Evolutionary conservation across 148 eudicot genomes (phyloP).

Genomic region (Silene latifolia): DNA sequence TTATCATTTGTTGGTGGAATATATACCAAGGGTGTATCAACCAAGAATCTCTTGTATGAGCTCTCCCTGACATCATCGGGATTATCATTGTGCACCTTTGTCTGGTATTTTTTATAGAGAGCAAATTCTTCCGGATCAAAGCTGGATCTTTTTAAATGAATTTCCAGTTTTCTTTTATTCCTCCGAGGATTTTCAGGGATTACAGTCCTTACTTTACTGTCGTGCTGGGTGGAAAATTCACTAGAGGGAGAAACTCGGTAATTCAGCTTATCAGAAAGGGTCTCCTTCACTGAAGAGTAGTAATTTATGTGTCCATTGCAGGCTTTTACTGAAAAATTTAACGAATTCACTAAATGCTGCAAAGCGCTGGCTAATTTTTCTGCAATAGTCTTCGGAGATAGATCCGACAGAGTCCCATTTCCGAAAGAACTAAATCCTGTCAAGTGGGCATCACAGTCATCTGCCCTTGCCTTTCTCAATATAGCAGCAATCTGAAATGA

Average conservation of each 20-base stretch:
- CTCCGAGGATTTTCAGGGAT: slow-evolving; percentile 20
- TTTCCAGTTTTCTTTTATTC: slow-evolving; percentile 53
- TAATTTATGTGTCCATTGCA: slow-evolving; percentile 95
- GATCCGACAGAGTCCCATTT: slow-evolving; percentile 27
- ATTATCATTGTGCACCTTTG: slow-evolving; percentile 72
- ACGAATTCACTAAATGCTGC: slow-evolving; percentile 38
- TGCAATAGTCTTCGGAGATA: slow-evolving; percentile 57
- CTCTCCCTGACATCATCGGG: slow-evolving; percentile 57
- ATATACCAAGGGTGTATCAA: slow-evolving; percentile 74
- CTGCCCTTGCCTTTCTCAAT: slow-evolving; percentile 29
- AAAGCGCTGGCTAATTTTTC: slow-evolving; percentile 48
- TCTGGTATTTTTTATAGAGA: slow-evolving; percentile 76
- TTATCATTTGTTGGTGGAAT: slow-evolving; percentile 54
- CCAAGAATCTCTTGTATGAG: slow-evolving; percentile 76
- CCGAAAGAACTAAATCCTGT: too few species aligned
- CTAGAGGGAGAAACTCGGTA: slow-evolving; percentile 23
- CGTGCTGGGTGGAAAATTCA: slow-evolving; percentile 27
- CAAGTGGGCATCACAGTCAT: too few species aligned
- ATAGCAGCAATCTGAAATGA: slow-evolving; percentile 79
- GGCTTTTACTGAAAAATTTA: slow-evolving; percentile 53
- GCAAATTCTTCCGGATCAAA: slow-evolving; percentile 86
- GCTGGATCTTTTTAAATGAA: slow-evolving; percentile 60
- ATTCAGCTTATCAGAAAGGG: slow-evolving; percentile 24
- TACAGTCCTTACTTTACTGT: slow-evolving; percentile 30
- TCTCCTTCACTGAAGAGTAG: slow-evolving; percentile 44